Base-by-base conservation (phyloP, 768 basidiomycete genomes). In the Rhodocollybia butyracea region DNA sequence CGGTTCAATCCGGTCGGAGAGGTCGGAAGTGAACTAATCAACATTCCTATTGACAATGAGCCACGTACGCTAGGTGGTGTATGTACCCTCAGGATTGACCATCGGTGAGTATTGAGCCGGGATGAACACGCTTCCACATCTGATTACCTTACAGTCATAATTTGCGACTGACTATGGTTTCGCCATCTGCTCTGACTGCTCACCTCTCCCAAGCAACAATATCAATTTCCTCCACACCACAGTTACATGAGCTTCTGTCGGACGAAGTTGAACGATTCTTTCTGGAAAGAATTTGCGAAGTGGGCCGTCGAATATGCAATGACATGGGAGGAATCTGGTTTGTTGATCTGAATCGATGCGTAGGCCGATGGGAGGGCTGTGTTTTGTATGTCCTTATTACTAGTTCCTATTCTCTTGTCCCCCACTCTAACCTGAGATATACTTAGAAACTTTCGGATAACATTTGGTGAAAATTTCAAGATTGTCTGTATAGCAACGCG, bases 141-240 rank as follows among this genome's bases (percentile, higher is more conserved):
- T 47, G 38, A 39, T 24, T n/a, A n/a, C 51, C 21, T 51, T 41
- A 51, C 55, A 91, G 90, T 60, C 84, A 89, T 60, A 84, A 86
- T 0, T 67, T 93, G 46, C 85, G 89, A 13, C 80, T 94, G 61
- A 90, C 88, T 2, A 85, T 91, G 64, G 63, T 76, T 19, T 85
- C 91, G 0, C 91, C 91, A 15, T 91, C 89, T 11, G 79, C 81
- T 10, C 69, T 94, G 26, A 83, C 79, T n/a, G 90, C 86, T 0
- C 88, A 91, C 65, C 78, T 93, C 21, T 79, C 89, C 5, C 90
- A 91, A 69, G 89, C 90, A 13, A 92, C 88, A 1, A 69, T 92
- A 17, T 64, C 78, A 1, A 82, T 93, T 13, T 81, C 85, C 3
- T 89, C 90, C 2, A 80, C 94, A 22, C 83, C 88, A 5, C 89